These are phyloP conservation scores for Amauroascus verrucosus DNA, from an alignment of 2,329 filamentous ascomycete genomes.

Conservation along the genomic window DNA sequence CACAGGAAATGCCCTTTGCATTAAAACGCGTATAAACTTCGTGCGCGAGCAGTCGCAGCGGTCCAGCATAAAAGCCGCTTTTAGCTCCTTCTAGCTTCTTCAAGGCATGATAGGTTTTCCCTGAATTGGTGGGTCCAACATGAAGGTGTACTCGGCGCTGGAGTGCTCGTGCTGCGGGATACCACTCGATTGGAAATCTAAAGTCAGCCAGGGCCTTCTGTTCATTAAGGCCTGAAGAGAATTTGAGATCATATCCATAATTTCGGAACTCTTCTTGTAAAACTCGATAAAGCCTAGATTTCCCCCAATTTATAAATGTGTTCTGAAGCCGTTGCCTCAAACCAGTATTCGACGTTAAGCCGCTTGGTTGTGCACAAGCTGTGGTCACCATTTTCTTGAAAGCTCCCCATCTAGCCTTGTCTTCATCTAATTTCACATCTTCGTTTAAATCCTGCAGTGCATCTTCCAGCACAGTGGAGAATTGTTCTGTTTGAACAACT, in stretches of 20 bases:
- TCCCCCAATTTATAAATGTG: slow-evolving; percentile 28
- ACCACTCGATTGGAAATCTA: slow-evolving; percentile 88
- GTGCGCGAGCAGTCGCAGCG: slow-evolving; percentile 76
- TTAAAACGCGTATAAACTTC: slow-evolving; percentile 86
- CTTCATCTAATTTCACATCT: slow-evolving; percentile 15
- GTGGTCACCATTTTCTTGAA: slow-evolving; percentile 19
- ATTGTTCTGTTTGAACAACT: slow-evolving; percentile 4
- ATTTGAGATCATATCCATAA: slow-evolving; percentile 48
- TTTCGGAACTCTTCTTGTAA: slow-evolving; percentile 60
- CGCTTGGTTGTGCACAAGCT: not conserved
- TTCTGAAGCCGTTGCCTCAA: slow-evolving; percentile 10
- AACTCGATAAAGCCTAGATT: slow-evolving; percentile 45
- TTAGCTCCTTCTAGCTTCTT: slow-evolving; percentile 68
- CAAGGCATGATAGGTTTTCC: slow-evolving; percentile 91
- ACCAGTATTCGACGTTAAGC: not conserved
- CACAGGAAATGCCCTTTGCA: slow-evolving; percentile 65
- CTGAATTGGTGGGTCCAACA: slow-evolving; percentile 93
- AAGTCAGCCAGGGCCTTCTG: slow-evolving; percentile 66
- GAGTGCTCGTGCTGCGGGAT: slow-evolving; percentile 66
- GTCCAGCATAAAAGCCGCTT: slow-evolving; percentile 79
- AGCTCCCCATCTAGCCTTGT: slow-evolving; percentile 21
- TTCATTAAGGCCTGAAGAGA: slow-evolving; percentile 48
- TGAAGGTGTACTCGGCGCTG: slow-evolving; percentile 83
- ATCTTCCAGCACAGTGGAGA: slow-evolving; percentile 17
- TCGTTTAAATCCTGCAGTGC: slow-evolving; percentile 22